Evolutionary conservation across 2,329 filamentous ascomycete species (phyloP).

Genomic region (Alternaria viburni): DNA sequence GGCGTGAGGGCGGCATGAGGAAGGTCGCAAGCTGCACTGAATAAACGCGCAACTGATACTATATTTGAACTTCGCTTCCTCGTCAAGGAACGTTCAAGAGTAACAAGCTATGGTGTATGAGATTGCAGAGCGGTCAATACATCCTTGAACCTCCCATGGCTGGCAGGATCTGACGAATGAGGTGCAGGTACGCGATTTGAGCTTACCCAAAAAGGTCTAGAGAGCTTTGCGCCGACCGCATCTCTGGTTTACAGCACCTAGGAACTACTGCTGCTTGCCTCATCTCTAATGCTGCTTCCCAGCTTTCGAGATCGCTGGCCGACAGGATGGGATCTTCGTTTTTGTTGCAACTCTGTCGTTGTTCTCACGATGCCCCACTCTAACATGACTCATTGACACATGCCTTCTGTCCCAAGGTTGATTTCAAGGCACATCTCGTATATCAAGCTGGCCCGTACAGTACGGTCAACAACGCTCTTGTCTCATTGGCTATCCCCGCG

Average conservation of each 20-base stretch:
- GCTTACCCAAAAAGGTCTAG: not conserved
- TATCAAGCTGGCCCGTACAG: not conserved
- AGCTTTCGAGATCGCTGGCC: not conserved
- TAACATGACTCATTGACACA: not conserved
- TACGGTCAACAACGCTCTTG: not conserved
- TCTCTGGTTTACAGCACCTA: not conserved
- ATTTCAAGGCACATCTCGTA: not conserved
- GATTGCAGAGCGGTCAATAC: slow-evolving; percentile 4
- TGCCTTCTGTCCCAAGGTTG: not conserved
- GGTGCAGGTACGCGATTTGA: not conserved
- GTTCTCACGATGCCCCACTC: not conserved
- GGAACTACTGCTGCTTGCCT: not conserved
- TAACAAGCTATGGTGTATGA: not conserved
- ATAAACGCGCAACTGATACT: not conserved
- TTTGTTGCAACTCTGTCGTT: not conserved
- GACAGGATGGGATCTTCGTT: not conserved
- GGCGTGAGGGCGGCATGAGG: too few species aligned
- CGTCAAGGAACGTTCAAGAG: not conserved
- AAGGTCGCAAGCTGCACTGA: not conserved
- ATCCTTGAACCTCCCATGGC: slow-evolving; percentile 1
- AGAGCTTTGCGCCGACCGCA: slow-evolving; percentile 1
- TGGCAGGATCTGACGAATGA: slow-evolving; percentile 4
- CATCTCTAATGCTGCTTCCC: not conserved
- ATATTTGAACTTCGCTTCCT: not conserved
- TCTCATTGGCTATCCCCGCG: not conserved